Evolutionary conservation across 2,329 filamentous ascomycete species (phyloP).

Genomic region (Sporothrix pseudoabietina): DNA sequence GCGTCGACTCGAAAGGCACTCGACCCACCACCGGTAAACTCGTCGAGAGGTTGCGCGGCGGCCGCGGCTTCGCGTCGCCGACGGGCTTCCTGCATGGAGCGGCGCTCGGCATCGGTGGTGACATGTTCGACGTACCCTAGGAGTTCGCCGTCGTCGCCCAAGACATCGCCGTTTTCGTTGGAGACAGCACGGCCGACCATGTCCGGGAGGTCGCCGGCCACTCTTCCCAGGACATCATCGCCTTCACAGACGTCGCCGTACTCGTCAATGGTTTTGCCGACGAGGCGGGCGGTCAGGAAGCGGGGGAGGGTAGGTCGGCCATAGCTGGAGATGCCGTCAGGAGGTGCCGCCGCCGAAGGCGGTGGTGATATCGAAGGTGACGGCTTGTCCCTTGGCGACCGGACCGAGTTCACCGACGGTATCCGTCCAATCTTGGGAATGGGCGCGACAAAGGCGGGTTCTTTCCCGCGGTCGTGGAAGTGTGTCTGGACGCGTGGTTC

Average conservation of each 20-base stretch:
- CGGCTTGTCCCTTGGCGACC: slow-evolving; percentile 35
- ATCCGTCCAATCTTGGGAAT: slow-evolving; percentile 44
- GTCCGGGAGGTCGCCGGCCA: slow-evolving; percentile 56
- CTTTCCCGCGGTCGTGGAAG: slow-evolving; percentile 23
- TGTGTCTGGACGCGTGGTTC: slow-evolving; percentile 13
- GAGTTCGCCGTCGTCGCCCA: slow-evolving; percentile 48
- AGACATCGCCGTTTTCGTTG: slow-evolving; percentile 48
- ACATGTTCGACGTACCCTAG: slow-evolving; percentile 51
- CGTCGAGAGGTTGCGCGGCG: slow-evolving; percentile 37
- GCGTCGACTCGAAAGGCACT: slow-evolving; percentile 49
- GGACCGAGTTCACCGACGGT: slow-evolving; percentile 39
- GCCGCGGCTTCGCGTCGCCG: background rate
- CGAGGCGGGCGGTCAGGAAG: slow-evolving; percentile 43
- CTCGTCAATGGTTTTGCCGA: slow-evolving; percentile 55
- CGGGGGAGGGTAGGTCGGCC: slow-evolving; percentile 40
- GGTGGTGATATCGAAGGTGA: background rate
- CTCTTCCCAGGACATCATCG: slow-evolving; percentile 55
- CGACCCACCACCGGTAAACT: slow-evolving; percentile 40
- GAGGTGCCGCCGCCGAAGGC: background rate
- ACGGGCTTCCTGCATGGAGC: background rate
- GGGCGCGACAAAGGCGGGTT: slow-evolving; percentile 45
- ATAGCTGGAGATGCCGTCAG: slow-evolving; percentile 34
- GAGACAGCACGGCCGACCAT: slow-evolving; percentile 55
- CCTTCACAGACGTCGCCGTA: slow-evolving; percentile 57
- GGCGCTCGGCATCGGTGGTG: background rate